A percentile compares a stretch with the other conserved stretches of the same genome.
Conservation (phyloP, 2,329 filamentous ascomycete species). For the Gaeumannomyces sp. region DNA sequence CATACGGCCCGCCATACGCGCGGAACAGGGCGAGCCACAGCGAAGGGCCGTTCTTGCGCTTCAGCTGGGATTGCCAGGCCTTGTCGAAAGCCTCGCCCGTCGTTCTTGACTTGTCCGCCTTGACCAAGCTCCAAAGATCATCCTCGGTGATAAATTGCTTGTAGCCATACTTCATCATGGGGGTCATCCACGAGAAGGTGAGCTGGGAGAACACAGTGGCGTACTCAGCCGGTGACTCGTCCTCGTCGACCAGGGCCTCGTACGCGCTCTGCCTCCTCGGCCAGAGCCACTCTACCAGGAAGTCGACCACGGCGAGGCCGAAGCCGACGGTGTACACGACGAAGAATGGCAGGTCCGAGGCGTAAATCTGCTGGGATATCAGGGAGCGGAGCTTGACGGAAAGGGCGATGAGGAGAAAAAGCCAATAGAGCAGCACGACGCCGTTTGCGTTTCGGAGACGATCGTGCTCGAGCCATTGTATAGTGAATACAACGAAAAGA, state of each 20-base stretch:
- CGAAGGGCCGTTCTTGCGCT: constrained; percentile 62
- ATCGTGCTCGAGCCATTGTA: constrained; percentile 84
- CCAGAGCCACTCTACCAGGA: constrained; percentile 77
- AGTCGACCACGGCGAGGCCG: constrained; percentile 63
- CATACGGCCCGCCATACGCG: constrained; percentile 80
- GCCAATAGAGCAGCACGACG: constrained; percentile 87
- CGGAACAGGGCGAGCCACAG: constrained; percentile 81
- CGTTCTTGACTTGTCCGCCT: constrained; percentile 68
- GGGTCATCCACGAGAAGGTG: constrained; percentile 98
- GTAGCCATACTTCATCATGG: constrained; percentile 93
- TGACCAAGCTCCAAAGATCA: constrained; percentile 87
- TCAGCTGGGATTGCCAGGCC: constrained; percentile 72
- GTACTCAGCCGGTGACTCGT: constrained; percentile 74
- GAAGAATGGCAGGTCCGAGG: constrained; percentile 65
- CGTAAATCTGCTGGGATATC: constrained; percentile 68
- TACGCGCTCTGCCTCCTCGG: constrained; percentile 67
- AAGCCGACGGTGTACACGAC: constrained; percentile 66
- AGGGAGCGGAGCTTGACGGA: constrained; percentile 81
- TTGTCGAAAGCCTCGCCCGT: constrained; percentile 66
- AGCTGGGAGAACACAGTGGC: constrained; percentile 89
- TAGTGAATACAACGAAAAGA: constrained; percentile 64
- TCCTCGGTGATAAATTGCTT: constrained; percentile 87
- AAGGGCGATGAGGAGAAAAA: constrained; percentile 73
- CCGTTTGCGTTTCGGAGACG: constrained; percentile 80
- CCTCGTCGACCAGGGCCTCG: constrained; percentile 50